Evolutionary conservation across 768 basidiomycete species (phyloP), one percentile per base, ranked within the genome.

Genomic region (Boletus coccyginus): DNA sequence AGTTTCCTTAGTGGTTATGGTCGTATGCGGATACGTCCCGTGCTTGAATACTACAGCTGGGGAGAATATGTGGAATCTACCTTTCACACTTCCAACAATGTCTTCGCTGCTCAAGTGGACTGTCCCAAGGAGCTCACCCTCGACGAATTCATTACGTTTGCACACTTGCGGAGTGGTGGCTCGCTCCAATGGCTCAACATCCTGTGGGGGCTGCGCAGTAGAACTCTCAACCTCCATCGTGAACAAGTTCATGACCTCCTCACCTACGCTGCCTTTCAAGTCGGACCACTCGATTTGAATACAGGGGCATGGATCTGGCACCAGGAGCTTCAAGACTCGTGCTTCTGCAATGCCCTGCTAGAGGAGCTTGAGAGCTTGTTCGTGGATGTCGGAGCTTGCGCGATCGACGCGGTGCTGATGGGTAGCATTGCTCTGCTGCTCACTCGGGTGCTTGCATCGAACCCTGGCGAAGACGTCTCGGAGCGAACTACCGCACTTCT

Each of bases 221-320:
- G 41, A 21, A 42, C 19, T 19, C 41, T 42, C 41, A 42, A 42
- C 41, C 7, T 42, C 5, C 41, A 12, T 42, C 12, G 7, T 7
- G 11, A 21, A 5, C 3, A 21, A 7, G 41, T 21, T 21, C 21
- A 42, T 14, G 11, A 13, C 13, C 41, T 42, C 6, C 21, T 42
- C 2, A 1, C 41, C 5, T 5, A 42, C 2, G 19, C 41, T 0
- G 12, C 7, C 11, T 42, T 33, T 24, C 39, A 49, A 27, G 53
- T 49, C 2, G 46, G 40, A 27, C 61, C 81, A 1, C 50, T 80
- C 5, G 56, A 45, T 14, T 2, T 35, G 7, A 19, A 46, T 32
- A n/a, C 31, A 35, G 41, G 41, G 19, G 10, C 13, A 12, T 21
- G 13, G 19, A 7, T 42, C 1, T 42, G 41, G 41, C 41, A 42